A percentile compares a stretch with the other conserved stretches of the same genome.
phyloP scores from a whole-genome alignment of 2,329 filamentous ascomycete genomes.

The Hymenoscyphus fraxineus region DNA sequence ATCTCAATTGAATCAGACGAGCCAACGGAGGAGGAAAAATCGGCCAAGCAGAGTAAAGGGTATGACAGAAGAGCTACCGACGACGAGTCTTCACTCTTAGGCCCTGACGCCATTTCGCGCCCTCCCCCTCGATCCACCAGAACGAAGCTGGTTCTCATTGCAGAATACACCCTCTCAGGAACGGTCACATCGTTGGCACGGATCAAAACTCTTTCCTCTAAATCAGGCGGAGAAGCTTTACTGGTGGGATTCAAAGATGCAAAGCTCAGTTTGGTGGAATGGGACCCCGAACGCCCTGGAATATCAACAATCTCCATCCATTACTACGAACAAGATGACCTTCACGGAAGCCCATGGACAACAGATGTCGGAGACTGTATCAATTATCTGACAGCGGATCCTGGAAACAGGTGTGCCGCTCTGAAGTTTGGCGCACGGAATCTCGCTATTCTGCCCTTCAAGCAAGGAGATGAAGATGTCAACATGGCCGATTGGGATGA shows the following conservation, averaged over 20 bases:
- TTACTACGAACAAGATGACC: slow-evolving; percentile 94
- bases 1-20: slow-evolving; percentile 57
- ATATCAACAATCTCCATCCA: slow-evolving; percentile 92
- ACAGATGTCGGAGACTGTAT: slow-evolving; percentile 69
- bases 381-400: slow-evolving; percentile 83
- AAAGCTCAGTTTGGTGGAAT: slow-evolving; percentile 88
- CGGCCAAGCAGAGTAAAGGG: slow-evolving; percentile 42
- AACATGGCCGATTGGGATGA: slow-evolving; percentile 90
- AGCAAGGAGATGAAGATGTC: slow-evolving; percentile 79
- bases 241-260: slow-evolving; percentile 85
- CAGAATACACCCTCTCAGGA: slow-evolving; percentile 79
- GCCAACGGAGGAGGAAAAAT: slow-evolving; percentile 23
- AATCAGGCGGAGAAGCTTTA: slow-evolving; percentile 78
- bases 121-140: slow-evolving; percentile 61
- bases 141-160: slow-evolving; percentile 77
- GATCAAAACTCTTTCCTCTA: slow-evolving; percentile 68
- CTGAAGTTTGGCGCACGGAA: slow-evolving; percentile 88
- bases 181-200: slow-evolving; percentile 79
- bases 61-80: slow-evolving; percentile 51
- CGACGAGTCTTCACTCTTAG: slow-evolving; percentile 63
- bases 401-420: slow-evolving; percentile 86
- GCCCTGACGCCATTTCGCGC: slow-evolving; percentile 57
- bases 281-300: slow-evolving; percentile 76
- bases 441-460: slow-evolving; percentile 90
- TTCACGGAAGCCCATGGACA: slow-evolving; percentile 78